These are phyloP conservation scores for Candida multigemmis DNA, from an alignment of 805 yeast genomes.

Conservation along the genomic window DNA sequence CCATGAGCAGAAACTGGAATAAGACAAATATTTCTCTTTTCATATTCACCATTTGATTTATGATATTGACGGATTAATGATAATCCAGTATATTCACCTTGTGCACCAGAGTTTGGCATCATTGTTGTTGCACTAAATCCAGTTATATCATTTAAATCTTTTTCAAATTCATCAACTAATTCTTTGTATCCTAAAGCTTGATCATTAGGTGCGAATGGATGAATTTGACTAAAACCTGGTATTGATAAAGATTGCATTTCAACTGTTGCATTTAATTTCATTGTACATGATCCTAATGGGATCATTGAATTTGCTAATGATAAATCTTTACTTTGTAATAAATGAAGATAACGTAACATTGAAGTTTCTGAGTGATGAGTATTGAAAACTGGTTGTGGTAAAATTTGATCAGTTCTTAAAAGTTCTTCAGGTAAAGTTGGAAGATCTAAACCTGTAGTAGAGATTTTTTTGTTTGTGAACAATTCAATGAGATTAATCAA, in stretches of 20 bases:
- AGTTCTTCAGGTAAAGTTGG: conserved; percentile 43
- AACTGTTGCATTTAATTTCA: conserved; percentile 93
- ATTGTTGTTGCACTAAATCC: conserved; percentile 86
- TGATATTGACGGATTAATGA: conserved; percentile 77
- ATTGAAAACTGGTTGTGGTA: conserved; percentile 75
- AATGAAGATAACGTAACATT: conserved; percentile 83
- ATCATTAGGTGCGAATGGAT: conserved; percentile 85
- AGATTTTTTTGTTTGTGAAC: conserved; percentile 38
- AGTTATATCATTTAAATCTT: conserved; percentile 83
- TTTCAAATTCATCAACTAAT: conserved; percentile 66
- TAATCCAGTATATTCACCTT: conserved; percentile 94
- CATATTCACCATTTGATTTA: conserved; percentile 54
- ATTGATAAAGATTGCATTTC: conserved; percentile 92
- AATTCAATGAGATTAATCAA: conserved; percentile 46
- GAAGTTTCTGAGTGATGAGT: conserved; percentile 90
- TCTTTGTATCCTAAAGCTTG: conserved; percentile 87
- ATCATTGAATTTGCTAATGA: conserved; percentile 96
- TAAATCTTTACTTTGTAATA: conserved; percentile 76
- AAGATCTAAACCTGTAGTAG: conserved; percentile 15
- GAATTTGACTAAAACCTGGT: conserved; percentile 84
- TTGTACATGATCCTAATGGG: conserved; percentile 95
- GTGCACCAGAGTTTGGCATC: conserved; percentile 98
- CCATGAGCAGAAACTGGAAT: conserved; percentile 98
- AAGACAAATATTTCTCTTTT: conserved; percentile 73
- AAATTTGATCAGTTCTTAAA: conserved; percentile 48